phyloP scores from a whole-genome alignment of 495 filamentous ascomycete species.

The Penicillium atrosanguineum region DNA sequence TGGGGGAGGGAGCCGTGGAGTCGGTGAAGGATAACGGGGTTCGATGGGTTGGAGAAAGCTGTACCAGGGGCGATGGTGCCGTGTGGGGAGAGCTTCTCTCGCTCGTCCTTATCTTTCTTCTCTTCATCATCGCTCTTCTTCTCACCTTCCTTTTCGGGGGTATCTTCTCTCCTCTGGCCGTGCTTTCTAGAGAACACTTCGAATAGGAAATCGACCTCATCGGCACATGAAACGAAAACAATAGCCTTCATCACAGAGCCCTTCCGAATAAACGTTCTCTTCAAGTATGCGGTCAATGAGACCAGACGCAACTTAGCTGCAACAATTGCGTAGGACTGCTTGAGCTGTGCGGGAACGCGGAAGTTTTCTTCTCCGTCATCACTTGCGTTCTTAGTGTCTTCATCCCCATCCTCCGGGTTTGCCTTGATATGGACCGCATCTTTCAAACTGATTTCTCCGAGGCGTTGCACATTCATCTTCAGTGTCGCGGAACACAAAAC shows the following conservation, averaged over 20 bases:
- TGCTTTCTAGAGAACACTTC: slow-evolving; percentile 68
- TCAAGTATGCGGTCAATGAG: slow-evolving; percentile 76
- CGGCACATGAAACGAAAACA: slow-evolving; percentile 93
- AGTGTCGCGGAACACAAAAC: slow-evolving; percentile 95
- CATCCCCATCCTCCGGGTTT: slow-evolving; percentile 47
- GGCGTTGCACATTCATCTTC: slow-evolving; percentile 89
- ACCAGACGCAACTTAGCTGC: slow-evolving; percentile 88
- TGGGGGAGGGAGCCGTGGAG: slow-evolving; percentile 95
- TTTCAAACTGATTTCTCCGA: slow-evolving; percentile 92
- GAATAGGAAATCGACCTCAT: slow-evolving; percentile 95
- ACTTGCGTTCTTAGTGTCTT: slow-evolving; percentile 26
- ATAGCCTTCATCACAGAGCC: slow-evolving; percentile 93
- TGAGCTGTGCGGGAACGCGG: slow-evolving; percentile 86
- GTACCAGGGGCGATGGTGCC: slow-evolving; percentile 52
- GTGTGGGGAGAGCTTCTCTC: slow-evolving; percentile 30
- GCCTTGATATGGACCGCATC: slow-evolving; percentile 85
- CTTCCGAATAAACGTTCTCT: slow-evolving; percentile 78
- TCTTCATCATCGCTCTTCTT: slow-evolving; percentile 19
- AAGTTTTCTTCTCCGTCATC: slow-evolving; percentile 57
- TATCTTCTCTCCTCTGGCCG: slow-evolving; percentile 26
- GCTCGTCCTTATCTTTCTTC: slow-evolving; percentile 20
- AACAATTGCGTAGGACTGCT: slow-evolving; percentile 82
- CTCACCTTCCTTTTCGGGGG: slow-evolving; percentile 20
- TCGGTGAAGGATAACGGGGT: slow-evolving; percentile 69
- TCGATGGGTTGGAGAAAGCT: slow-evolving; percentile 48